Base-by-base conservation (phyloP, 148 eudicot species). In the Arbutus unedo region DNA sequence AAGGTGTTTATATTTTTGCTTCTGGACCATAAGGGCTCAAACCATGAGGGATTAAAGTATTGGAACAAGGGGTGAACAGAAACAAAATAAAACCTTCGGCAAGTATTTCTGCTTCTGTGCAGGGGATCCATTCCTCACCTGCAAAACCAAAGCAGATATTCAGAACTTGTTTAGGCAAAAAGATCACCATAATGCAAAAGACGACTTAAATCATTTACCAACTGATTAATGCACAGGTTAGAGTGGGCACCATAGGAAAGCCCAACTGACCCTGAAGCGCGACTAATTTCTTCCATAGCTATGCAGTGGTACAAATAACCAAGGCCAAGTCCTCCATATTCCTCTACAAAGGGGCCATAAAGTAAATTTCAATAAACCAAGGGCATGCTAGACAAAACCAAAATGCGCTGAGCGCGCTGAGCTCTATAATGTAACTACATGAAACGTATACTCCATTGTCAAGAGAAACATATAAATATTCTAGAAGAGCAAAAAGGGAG, bases 271-370 rank as follows among this genome's bases (percentile, higher is more conserved):
- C 97, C 99, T 57, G 99, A 96, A 83, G 99, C 99, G 81, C 98
- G 98, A 80, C 98, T 96, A 47, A 96, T 85, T 90, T 96, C 99
- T 86, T 96, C 99, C 98, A 96, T 84, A 45, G 99, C 99, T 85
- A 96, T 94, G 87, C 99, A 96, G 89, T 96, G 99, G 84, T 96
- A 93, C 54, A 94, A 86, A 89, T 96, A 96, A 82, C 99, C 99
- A 79, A 96, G 98, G 82, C 98, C 97, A 82, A 96, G 96, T 64
- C 99, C 99, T 62, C 99, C 99, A 92, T 96, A 94, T 83, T 96
- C 97, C 94, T 93, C 99, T 96, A 85, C 47, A 87, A 77, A 82
- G 72, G 53, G 56, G 82, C 47, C 23, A 84, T 44, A 43, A 50
- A 57, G 68, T 25, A 54, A 80, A 62, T 71, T 51, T 81, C 48